Conservation (phyloP, 805 yeast genomes). For the Candida railenensis region DNA sequence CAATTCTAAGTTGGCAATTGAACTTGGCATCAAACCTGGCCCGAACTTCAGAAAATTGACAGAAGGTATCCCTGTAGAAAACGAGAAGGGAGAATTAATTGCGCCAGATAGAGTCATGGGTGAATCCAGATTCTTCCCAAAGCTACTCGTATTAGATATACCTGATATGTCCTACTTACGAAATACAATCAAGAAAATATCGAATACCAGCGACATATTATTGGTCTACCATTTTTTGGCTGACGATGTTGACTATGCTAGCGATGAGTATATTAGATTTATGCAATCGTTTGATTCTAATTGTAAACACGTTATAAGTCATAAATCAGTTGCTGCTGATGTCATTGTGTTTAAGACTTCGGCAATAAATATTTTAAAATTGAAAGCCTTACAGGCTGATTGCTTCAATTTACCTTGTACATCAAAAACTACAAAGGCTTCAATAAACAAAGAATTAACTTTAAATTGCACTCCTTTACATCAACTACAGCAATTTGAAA, state of each 20-base stretch:
- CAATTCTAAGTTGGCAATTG: slow-evolving; percentile 59
- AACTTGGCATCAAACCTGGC: slow-evolving; percentile 69
- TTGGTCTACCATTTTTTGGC: slow-evolving; percentile 78
- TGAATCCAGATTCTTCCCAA: slow-evolving; percentile 54
- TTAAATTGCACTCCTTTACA: background rate
- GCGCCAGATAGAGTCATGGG: slow-evolving; percentile 73
- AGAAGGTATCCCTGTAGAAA: slow-evolving; percentile 54
- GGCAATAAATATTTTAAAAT: slow-evolving; percentile 51
- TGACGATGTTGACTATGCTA: slow-evolving; percentile 48
- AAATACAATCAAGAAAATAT: slow-evolving; percentile 22
- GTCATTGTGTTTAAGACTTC: slow-evolving; percentile 57
- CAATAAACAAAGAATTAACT: background rate
- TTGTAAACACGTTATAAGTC: slow-evolving; percentile 70
- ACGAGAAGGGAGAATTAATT: slow-evolving; percentile 58
- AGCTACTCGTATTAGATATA: slow-evolving; percentile 69
- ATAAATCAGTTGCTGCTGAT: slow-evolving; percentile 61
- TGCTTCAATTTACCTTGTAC: slow-evolving; percentile 41
- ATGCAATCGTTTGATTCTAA: slow-evolving; percentile 52
- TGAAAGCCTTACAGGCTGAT: slow-evolving; percentile 51
- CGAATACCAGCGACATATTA: slow-evolving; percentile 17
- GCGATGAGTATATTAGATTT: slow-evolving; percentile 46
- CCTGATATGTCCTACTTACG: slow-evolving; percentile 51
- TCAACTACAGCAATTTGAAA: background rate
- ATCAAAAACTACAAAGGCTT: too few relatives aligned
- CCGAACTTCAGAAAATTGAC: slow-evolving; percentile 57